Evolutionary conservation across 805 yeast species (phyloP).

Genomic region (Wickerhamomyces queroliae): DNA sequence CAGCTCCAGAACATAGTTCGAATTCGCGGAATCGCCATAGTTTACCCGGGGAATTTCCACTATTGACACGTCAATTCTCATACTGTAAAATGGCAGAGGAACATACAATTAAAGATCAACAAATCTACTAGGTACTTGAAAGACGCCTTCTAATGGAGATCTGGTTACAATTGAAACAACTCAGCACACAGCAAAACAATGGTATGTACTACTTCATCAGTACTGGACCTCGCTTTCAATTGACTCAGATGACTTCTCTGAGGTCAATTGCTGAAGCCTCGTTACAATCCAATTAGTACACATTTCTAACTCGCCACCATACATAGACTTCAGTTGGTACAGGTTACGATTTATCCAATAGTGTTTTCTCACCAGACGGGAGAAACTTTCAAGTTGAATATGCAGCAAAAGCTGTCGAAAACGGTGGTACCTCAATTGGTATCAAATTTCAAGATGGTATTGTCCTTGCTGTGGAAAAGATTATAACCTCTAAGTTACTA

Average conservation of each 20-base stretch:
- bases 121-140: not conserved
- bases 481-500: conserved; percentile 77
- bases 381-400: conserved; percentile 97
- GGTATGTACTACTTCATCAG: too few relatives aligned
- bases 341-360: conserved; percentile 96
- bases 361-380: conserved; percentile 86
- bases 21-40: not conserved
- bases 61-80: not conserved
- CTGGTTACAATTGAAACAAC: not conserved
- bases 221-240: too few relatives aligned
- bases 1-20: not conserved
- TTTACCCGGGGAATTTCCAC: not conserved
- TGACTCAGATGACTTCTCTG: too few relatives aligned
- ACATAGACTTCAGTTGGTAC: conserved; percentile 96
- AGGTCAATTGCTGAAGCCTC: not conserved
- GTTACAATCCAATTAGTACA: too few relatives aligned
- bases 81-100: not conserved
- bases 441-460: conserved; percentile 89
- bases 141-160: not conserved
- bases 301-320: conserved; percentile 4
- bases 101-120: not conserved
- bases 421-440: conserved; percentile 94
- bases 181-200: not conserved
- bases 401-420: conserved; percentile 96
- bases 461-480: conserved; percentile 96